phyloP scores from a whole-genome alignment of 2,329 filamentous ascomycete species.

The Sporothrix brunneoviolacea region DNA sequence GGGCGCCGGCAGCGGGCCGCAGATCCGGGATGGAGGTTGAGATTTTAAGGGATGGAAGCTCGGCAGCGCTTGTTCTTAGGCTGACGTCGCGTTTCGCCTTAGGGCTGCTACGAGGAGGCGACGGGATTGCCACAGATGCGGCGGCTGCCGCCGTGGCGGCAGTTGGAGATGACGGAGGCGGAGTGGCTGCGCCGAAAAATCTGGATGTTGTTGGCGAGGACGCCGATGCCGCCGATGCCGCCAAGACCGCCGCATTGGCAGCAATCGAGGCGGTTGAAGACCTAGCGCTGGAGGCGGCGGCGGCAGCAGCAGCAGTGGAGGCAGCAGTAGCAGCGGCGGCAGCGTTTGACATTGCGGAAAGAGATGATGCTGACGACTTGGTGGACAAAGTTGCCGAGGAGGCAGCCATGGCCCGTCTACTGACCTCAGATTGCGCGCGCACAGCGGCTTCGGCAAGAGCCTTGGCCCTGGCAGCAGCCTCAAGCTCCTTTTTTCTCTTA shows the following conservation, averaged over 20 bases:
- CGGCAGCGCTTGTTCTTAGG: not conserved
- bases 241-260: conserved; percentile 1
- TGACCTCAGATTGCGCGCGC: conserved; percentile 24
- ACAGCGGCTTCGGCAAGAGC: conserved; percentile 30
- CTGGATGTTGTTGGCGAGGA: not conserved
- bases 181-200: not conserved
- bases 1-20: conserved; percentile 10
- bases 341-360: conserved; percentile 5
- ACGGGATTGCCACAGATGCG: not conserved
- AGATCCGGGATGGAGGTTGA: conserved; percentile 11
- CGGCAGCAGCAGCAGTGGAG: conserved; percentile 11
- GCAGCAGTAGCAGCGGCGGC: not conserved
- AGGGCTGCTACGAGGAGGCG: not conserved
- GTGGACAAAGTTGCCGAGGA: conserved; percentile 14
- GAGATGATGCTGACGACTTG: conserved; percentile 11
- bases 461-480: conserved; percentile 39
- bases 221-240: not conserved
- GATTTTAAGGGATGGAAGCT: conserved; percentile 1
- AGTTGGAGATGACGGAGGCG: not conserved
- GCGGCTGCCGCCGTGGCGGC: not conserved
- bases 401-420: conserved; percentile 6
- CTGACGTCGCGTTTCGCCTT: not conserved
- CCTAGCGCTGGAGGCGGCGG: not conserved
- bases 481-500: conserved; percentile 45
- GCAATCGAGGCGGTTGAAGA: conserved; percentile 3